Base-by-base conservation (phyloP, 1,284 basidiomycete species). In the Cryptococcus amylolentus region DNA sequence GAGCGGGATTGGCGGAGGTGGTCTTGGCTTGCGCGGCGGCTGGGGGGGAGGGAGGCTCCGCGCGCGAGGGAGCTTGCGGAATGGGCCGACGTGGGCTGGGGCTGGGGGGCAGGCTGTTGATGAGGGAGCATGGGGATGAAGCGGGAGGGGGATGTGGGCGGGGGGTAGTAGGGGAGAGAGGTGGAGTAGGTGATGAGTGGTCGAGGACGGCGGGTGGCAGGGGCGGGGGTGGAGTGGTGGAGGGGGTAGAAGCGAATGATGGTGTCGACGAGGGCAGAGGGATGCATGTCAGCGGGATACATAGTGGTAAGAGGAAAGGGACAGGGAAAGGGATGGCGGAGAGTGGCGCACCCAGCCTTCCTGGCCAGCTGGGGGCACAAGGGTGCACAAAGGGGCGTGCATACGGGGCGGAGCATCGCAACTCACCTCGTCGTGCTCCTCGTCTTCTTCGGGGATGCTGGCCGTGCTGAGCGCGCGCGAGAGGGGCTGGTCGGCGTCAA, bases 241-340 rank as follows among this genome's bases (percentile, higher is more conserved):
- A 64, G 38, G 6, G 66, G 64, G 43, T 63, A 68, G 49, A 52
- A 64, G 42, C 60, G 51, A 6, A 68, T 44, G 18, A 66, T 61
- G 27, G 61, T 57, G 47, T 65, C 60, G 43, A 66, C 50, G 8
- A 65, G 50, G 27, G 62, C 14, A 31, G 48, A 16, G 7, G 55
- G 26, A 23, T 27, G 8, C n/a, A 52, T 41, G 47, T 62, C 50
- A 60, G 52, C 49, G 48, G 16, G 16, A 28, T 16, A 45, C 28
- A 20, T 16, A 4, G n/a, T 8, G 12, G 28, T n/a, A 14, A 13
- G 38, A 5, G 40, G n/a, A n/a, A 35, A 38, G 42, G 40, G 42
- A 45, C 13, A 40, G 28, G 35, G 18, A 42, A 49, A 46, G 49
- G 45, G 12, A 38, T 16, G 47, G 42, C 27, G 37, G 23, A 35